Evolutionary conservation across 805 yeast species (phyloP).

Genomic region (Naumovozyma dairenensis): DNA sequence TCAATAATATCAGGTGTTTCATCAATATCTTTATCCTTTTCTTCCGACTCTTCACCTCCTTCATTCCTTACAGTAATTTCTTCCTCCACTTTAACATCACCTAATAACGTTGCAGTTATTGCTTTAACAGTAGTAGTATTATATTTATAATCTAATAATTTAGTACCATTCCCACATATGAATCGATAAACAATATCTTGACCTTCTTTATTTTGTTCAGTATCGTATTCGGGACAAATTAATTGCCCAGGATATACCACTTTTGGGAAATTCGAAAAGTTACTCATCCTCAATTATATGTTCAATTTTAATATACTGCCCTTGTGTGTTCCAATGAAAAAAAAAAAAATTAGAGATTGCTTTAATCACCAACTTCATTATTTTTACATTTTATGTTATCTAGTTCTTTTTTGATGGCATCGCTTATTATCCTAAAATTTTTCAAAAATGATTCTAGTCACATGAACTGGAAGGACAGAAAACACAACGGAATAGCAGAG

Average conservation of each 20-base stretch:
- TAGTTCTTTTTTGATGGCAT: too few relatives aligned
- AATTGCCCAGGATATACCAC: constrained; percentile 75
- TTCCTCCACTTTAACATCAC: constrained; percentile 36
- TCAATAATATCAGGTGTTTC: constrained; percentile 2
- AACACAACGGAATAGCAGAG: too few relatives aligned
- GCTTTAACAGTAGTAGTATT: constrained; percentile 33
- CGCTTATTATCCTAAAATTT: too few relatives aligned
- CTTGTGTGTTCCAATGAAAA: not conserved
- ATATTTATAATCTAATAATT: constrained; percentile 36
- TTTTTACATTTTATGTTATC: too few relatives aligned
- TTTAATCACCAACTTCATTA: too few relatives aligned
- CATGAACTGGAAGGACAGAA: too few relatives aligned
- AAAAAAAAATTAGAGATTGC: too few relatives aligned
- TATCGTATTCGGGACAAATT: constrained; percentile 46
- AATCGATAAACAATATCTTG: constrained; percentile 34
- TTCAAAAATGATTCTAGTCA: too few relatives aligned
- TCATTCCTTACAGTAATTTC: constrained; percentile 7
- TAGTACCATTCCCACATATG: constrained; percentile 57
- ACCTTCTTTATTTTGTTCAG: constrained; percentile 24
- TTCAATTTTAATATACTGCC: constrained; percentile 3
- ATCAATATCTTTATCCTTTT: constrained; percentile 8
- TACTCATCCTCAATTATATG: too few relatives aligned
- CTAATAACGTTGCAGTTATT: constrained; percentile 53
- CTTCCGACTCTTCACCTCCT: constrained; percentile 9
- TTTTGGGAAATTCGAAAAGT: constrained; percentile 29